Base-by-base conservation (phyloP, 192 early-diverging fungal species). In the Podila horticola region DNA sequence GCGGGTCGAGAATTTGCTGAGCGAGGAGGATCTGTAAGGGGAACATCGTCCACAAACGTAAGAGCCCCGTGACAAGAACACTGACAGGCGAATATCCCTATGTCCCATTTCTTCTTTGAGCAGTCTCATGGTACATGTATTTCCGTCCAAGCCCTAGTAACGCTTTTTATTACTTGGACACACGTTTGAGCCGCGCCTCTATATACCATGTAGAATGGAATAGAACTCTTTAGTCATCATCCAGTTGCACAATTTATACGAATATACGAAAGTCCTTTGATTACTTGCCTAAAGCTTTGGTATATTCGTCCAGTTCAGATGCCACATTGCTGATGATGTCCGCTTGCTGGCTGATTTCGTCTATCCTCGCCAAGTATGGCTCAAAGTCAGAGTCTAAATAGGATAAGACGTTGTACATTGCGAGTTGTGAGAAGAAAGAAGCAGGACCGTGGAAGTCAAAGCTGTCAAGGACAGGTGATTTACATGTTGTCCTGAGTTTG, bases 291-390 rank as follows among this genome's bases (percentile, higher is more conserved):
- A 85, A 68, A 55, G 79, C 72, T 55, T 85, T 85, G 41, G 84
- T 82, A 52, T 85, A 85, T 29, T 85, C 84, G 57, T 85, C 84
- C 49, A 85, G 75, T 29, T 85, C 84, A 63, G 69, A 24, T 0
- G 84, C 65, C 13, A 85, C 74, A 49, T 77, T 85, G 65, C 75
- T 82, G 29, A 85, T 77, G 50, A 62, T 82, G 24, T 85, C 74
- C 31, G 81, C 84, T 55, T 85, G 84, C 17, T 85, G 74, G 20
- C 79, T 75, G 34, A 85, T 85, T 28, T 85, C 84, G 50, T 85
- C 84, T 29, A 85, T 85, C 58, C 81, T 71, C 29, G 64, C 74
- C 15, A 85, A 49, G 29, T 85, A 85, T 5, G 84, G 79, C 71
- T 85, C 84, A 58, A 85, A 85, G 71, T 82, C 74, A n/a, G 60